phyloP scores from a whole-genome alignment of 2,329 filamentous ascomycete species.

The Colletotrichum scovillei region DNA sequence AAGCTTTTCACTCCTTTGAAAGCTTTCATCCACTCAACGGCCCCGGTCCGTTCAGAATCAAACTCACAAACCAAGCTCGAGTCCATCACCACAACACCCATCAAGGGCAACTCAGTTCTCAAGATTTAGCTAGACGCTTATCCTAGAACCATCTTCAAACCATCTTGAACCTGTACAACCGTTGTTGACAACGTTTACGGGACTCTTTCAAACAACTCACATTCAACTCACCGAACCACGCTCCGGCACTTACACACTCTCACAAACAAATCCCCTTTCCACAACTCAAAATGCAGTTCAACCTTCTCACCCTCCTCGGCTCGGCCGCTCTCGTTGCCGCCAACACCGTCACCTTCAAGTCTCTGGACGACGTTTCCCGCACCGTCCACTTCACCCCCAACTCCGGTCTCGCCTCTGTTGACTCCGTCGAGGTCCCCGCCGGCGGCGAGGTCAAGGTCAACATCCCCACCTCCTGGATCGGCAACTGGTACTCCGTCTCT shows the following conservation, averaged over 20 bases:
- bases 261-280: conserved; percentile 1
- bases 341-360: conserved; percentile 68
- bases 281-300: conserved; percentile 65
- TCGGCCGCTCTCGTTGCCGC: conserved; percentile 53
- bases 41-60: conserved; percentile 21
- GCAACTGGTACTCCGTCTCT: conserved; percentile 63
- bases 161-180: conserved; percentile 12
- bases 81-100: conserved; percentile 25
- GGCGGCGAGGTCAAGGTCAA: conserved; percentile 52
- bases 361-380: conserved; percentile 63
- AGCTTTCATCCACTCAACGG: conserved; percentile 20
- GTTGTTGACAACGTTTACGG: conserved; percentile 33
- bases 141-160: conserved; percentile 3
- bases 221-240: conserved; percentile 24
- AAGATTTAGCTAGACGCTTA: conserved; percentile 27
- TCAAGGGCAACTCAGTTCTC: conserved; percentile 19
- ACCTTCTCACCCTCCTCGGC: conserved; percentile 54
- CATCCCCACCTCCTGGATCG: conserved; percentile 58
- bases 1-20: conserved; percentile 37
- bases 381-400: conserved; percentile 63
- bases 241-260: conserved; percentile 27
- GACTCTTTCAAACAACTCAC: conserved; percentile 20
- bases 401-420: conserved; percentile 48
- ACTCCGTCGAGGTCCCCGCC: conserved; percentile 52
- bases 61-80: conserved; percentile 21